Percentiles rank a stretch among this genome's conserved stretches.
Evolutionary conservation across 148 eudicot genomes (phyloP).

Genomic region (Talinum fruticosum): DNA sequence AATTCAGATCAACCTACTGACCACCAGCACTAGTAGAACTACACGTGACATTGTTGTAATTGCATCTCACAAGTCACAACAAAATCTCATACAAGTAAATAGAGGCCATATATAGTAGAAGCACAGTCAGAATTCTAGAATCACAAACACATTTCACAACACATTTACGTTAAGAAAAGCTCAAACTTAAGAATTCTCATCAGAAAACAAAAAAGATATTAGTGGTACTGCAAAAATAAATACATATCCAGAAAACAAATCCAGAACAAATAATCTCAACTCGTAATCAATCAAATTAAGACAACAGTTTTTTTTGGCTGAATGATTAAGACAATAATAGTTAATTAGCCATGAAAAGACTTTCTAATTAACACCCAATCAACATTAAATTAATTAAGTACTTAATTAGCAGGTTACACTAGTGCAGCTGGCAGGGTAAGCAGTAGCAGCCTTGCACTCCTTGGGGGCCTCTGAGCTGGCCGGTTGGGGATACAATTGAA

Average conservation of each 20-base stretch:
- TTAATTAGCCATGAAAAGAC: neutral
- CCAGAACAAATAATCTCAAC: neutral
- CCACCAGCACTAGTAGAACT: neutral
- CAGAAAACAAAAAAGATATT: neutral
- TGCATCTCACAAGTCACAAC: neutral
- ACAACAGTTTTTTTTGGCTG: no score
- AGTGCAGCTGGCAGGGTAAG: slow-evolving; percentile 5
- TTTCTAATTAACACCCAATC: neutral
- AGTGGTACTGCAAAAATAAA: neutral
- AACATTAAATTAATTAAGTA: neutral
- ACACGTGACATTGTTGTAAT: neutral
- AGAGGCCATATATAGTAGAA: neutral
- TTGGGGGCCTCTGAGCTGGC: slow-evolving; percentile 3
- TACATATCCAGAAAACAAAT: no score
- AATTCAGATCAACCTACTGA: neutral
- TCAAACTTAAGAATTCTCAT: neutral
- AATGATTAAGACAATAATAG: no score
- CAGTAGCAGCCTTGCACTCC: neutral
- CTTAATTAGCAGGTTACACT: neutral
- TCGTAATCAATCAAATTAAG: neutral
- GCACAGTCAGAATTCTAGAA: neutral
- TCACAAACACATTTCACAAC: neutral
- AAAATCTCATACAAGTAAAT: neutral
- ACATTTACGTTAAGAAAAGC: neutral
- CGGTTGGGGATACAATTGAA: slow-evolving; percentile 42